phyloP scores from a whole-genome alignment of 768 basidiomycete species.

The Hortiboletus campestris region DNA sequence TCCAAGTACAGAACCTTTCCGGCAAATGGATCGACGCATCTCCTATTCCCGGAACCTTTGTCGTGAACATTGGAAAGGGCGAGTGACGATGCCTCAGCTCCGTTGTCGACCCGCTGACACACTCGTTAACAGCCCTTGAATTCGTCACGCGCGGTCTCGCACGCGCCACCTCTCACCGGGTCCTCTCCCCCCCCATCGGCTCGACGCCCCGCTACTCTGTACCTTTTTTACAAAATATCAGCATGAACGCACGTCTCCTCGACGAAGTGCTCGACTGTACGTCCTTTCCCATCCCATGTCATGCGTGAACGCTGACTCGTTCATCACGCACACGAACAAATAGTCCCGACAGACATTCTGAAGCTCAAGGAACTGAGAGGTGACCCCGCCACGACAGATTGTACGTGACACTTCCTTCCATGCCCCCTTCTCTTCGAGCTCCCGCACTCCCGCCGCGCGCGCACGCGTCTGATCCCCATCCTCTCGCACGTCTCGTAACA shows the following conservation, averaged over 20 bases:
- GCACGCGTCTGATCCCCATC: neutral
- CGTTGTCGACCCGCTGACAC: neutral
- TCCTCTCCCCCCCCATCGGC: slow-evolving; percentile 58
- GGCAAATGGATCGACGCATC: slow-evolving; percentile 83
- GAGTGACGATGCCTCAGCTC: neutral
- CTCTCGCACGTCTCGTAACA: slow-evolving; percentile 23
- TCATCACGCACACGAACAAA: neutral
- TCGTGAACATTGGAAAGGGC: slow-evolving; percentile 83
- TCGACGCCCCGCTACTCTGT: slow-evolving; percentile 74
- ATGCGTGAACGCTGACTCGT: neutral
- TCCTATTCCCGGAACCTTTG: slow-evolving; percentile 76
- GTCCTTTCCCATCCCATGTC: slow-evolving; percentile 17
- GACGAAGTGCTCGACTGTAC: slow-evolving; percentile 44
- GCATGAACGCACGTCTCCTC: slow-evolving; percentile 50
- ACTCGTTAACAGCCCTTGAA: slow-evolving; percentile 57
- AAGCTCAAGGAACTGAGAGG: slow-evolving; percentile 60
- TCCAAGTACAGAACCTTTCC: slow-evolving; percentile 79
- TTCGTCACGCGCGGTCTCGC: slow-evolving; percentile 72
- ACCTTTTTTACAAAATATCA: slow-evolving; percentile 84
- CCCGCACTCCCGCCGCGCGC: too few relatives aligned
- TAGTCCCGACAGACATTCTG: slow-evolving; percentile 66
- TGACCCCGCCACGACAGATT: slow-evolving; percentile 52
- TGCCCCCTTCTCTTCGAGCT: too few relatives aligned
- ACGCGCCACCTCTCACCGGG: slow-evolving; percentile 77
- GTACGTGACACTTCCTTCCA: slow-evolving; percentile 39